phyloP scores from a whole-genome alignment of 805 yeast genomes.

The Kregervanrija fluxuum region DNA sequence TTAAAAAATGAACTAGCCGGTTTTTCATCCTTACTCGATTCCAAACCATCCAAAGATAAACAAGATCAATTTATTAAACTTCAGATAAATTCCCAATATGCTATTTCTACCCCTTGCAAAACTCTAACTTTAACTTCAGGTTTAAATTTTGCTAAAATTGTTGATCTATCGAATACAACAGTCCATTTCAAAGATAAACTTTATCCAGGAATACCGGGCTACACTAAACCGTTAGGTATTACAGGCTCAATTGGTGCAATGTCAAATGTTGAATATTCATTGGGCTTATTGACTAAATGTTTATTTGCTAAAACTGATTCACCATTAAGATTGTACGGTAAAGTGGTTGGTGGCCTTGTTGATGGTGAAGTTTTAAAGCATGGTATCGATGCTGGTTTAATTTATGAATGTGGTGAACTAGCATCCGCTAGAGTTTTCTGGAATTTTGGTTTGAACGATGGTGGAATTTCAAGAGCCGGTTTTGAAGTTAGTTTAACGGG shows the following conservation, averaged over 20 bases:
- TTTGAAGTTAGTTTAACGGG: slow-evolving; percentile 13
- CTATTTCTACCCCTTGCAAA: slow-evolving; percentile 36
- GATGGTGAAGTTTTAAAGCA: slow-evolving; percentile 3
- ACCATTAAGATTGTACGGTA: slow-evolving; percentile 11
- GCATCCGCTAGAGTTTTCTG: slow-evolving; percentile 9
- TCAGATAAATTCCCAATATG: slow-evolving; percentile 23
- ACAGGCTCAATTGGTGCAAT: slow-evolving; percentile 8
- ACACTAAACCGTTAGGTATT: slow-evolving; percentile 13
- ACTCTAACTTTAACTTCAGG: slow-evolving; percentile 43
- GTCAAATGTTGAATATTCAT: slow-evolving; percentile 8
- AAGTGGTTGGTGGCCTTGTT: slow-evolving; percentile 7
- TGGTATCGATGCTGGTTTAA: slow-evolving; percentile 11
- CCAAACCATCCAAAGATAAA: slow-evolving; percentile 4
- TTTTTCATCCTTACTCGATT: slow-evolving; percentile 11
- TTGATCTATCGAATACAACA: slow-evolving; percentile 26
- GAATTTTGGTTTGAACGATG: background rate
- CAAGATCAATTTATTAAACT: slow-evolving; percentile 32
- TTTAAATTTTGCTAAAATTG: slow-evolving; percentile 49
- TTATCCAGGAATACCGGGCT: slow-evolving; percentile 42
- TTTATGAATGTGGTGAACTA: slow-evolving; percentile 7
- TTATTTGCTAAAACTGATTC: slow-evolving; percentile 3
- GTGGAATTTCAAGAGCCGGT: slow-evolving; percentile 6
- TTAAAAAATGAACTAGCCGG: slow-evolving; percentile 41
- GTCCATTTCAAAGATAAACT: slow-evolving; percentile 74
- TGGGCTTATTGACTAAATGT: slow-evolving; percentile 7